Conservation (phyloP, 2,329 filamentous ascomycete genomes). For the Calonectria pseudoturangicola region DNA sequence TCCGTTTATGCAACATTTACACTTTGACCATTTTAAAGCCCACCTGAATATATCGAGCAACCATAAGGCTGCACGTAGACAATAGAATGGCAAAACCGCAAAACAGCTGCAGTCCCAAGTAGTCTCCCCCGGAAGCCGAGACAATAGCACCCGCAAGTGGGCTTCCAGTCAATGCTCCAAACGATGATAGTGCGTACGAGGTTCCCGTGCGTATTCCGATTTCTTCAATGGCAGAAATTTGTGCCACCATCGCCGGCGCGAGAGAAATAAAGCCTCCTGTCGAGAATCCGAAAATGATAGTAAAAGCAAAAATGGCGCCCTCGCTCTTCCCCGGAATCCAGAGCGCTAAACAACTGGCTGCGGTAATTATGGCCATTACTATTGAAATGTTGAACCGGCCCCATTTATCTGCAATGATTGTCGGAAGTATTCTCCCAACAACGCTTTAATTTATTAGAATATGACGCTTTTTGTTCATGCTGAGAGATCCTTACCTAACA, state of each 20-base stretch:
- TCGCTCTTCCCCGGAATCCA: slow-evolving; percentile 4
- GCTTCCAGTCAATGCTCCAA: slow-evolving; percentile 25
- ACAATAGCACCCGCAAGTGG: slow-evolving; percentile 18
- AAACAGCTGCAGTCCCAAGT: slow-evolving; percentile 20
- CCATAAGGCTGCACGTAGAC: neutral
- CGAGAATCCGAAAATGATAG: slow-evolving; percentile 64
- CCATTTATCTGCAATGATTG: slow-evolving; percentile 9
- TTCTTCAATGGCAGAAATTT: slow-evolving; percentile 52
- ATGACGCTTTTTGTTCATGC: too few relatives aligned
- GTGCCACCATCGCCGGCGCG: slow-evolving; percentile 62
- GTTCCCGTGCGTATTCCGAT: slow-evolving; percentile 28
- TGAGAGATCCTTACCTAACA: slow-evolving; percentile 36
- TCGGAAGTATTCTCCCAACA: slow-evolving; percentile 14
- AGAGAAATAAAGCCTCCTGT: slow-evolving; percentile 64
- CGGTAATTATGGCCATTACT: slow-evolving; percentile 7
- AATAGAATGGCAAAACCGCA: neutral
- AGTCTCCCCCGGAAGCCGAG: slow-evolving; percentile 11
- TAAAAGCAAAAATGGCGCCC: slow-evolving; percentile 60
- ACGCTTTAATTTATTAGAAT: neutral
- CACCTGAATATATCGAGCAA: slow-evolving; percentile 16
- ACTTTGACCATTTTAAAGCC: slow-evolving; percentile 1
- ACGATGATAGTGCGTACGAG: neutral
- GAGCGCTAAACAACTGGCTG: neutral
- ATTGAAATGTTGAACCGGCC: slow-evolving; percentile 16
- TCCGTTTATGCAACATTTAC: neutral